Evolutionary conservation across 2,329 filamentous ascomycete genomes (phyloP).

Genomic region (Botryosphaeria dothidea): DNA sequence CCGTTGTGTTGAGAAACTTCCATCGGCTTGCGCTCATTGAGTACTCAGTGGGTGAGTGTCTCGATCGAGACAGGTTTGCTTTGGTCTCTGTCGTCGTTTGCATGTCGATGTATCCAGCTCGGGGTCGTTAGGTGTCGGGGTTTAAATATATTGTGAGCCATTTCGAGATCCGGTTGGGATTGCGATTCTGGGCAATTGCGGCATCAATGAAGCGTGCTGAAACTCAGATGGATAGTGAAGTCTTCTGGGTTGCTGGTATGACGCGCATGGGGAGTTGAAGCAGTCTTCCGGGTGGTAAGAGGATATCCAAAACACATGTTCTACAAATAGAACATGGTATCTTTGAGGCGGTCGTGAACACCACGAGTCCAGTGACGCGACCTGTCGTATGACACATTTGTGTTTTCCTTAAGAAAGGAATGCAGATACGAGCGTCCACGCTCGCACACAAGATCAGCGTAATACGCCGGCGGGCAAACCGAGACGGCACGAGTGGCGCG

Average conservation of each 20-base stretch:
- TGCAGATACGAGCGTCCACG: slow-evolving; percentile 69
- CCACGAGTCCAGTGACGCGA: slow-evolving; percentile 12
- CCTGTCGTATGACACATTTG: background rate
- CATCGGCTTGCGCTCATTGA: background rate
- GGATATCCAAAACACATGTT: background rate
- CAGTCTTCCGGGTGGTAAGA: background rate
- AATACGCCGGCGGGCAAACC: slow-evolving; percentile 84
- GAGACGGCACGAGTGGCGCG: slow-evolving; percentile 83
- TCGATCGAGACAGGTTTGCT: background rate
- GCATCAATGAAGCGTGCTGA: background rate
- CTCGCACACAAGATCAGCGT: slow-evolving; percentile 81
- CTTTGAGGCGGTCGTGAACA: slow-evolving; percentile 15
- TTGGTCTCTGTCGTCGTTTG: background rate
- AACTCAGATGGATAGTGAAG: background rate
- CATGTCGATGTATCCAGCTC: background rate
- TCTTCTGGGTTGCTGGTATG: background rate
- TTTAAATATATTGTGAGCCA: background rate
- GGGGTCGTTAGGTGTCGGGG: background rate
- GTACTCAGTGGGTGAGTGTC: background rate
- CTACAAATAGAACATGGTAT: slow-evolving; percentile 20
- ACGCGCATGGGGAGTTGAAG: slow-evolving; percentile 4
- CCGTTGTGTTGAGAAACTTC: background rate
- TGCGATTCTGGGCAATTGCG: background rate
- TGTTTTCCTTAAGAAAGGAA: slow-evolving; percentile 14
- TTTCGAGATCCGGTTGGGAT: too few species aligned